Evolutionary conservation across 2,329 filamentous ascomycete species (phyloP), one percentile per base, ranked within the genome.

Genomic region (Fusarium sororula): DNA sequence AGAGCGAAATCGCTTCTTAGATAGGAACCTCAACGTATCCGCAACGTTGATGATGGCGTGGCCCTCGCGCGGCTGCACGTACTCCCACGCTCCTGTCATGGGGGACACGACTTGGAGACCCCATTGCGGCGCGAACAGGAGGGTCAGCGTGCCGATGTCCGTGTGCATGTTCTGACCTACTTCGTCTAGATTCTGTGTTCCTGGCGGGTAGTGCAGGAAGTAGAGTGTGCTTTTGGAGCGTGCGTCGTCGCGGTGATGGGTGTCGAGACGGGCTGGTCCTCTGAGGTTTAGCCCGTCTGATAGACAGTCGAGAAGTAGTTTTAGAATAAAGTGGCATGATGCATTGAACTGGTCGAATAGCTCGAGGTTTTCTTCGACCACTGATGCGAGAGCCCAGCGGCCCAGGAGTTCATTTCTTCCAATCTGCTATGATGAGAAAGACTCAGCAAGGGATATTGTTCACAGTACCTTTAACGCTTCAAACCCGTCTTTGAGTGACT

Each of bases 131-230:
- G 68, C 62, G 15, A 42, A 55, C 15, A 72, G 67, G 20, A 72
- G 30, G 1, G 68, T 67, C 2, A 72, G 61, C 1, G 50, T 54
- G 8, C 67, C 67, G 10, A 71, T 67, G 32, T 72, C 67, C 4
- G 68, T 72, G 20, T 72, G 67, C 57, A 71, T 71, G 35, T 67
- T 71, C 24, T 73, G 68, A 0, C 68, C 68, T 6, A 73, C 70
- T 38, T 73, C 35, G 12, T 59, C 57, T 5, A 44, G 58, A 7
- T 61, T 51, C 35, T 64, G 57, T 1, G 39, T 32, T 10, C 57
- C 57, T 14, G 58, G 58, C 2, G 67, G 67, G 37, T 70, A 70
- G 51, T 70, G 65, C 0, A 70, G 28, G 8, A 70, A 68, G 45
- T 68, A 70, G 14, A 70, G 45, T 1, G 57, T 70, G 39, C 67